Conservation (phyloP, 352 stramenopile genomes). For the Globisporangium megalacanthum region DNA sequence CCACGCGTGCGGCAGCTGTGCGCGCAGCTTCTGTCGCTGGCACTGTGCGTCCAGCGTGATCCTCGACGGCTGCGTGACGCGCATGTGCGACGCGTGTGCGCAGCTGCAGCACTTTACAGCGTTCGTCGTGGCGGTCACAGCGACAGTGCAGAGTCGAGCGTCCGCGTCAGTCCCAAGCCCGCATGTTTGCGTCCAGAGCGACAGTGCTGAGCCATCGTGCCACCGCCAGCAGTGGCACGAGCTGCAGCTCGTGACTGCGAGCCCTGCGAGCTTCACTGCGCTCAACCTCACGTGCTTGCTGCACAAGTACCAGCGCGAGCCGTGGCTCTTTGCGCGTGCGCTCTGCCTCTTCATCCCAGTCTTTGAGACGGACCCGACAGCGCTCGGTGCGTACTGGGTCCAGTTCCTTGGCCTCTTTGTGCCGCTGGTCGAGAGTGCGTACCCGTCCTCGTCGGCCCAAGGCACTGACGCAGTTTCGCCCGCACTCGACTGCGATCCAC, state of each 20-base stretch:
- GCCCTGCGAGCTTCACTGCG: conserved; percentile 20
- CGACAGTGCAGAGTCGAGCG: not conserved
- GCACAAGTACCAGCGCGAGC: conserved; percentile 23
- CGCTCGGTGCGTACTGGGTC: conserved; percentile 24
- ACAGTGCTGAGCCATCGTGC: conserved; percentile 1
- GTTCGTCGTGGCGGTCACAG: conserved; percentile 24
- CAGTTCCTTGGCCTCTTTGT: conserved; percentile 26
- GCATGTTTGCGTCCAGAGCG: conserved; percentile 8
- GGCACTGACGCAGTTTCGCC: too few relatives aligned
- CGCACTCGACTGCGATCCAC: too few relatives aligned
- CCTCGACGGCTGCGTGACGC: not conserved
- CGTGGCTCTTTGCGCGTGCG: conserved; percentile 23
- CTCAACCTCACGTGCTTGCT: conserved; percentile 31
- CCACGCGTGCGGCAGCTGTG: conserved; percentile 21
- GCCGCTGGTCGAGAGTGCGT: conserved; percentile 17
- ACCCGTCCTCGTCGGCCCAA: not conserved
- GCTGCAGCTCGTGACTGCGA: conserved; percentile 16
- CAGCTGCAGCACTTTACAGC: conserved; percentile 27
- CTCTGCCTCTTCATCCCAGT: conserved; percentile 29
- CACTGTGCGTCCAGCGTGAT: conserved; percentile 22
- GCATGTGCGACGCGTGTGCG: conserved; percentile 22
- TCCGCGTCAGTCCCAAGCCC: not conserved
- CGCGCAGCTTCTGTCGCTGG: conserved; percentile 19
- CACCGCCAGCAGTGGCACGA: conserved; percentile 16
- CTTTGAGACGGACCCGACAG: conserved; percentile 17